A percentile compares a stretch with the other conserved stretches of the same genome.
Evolutionary conservation across 192 early-diverging fungal genomes (phyloP).

Genomic region (Linnemannia exigua): DNA sequence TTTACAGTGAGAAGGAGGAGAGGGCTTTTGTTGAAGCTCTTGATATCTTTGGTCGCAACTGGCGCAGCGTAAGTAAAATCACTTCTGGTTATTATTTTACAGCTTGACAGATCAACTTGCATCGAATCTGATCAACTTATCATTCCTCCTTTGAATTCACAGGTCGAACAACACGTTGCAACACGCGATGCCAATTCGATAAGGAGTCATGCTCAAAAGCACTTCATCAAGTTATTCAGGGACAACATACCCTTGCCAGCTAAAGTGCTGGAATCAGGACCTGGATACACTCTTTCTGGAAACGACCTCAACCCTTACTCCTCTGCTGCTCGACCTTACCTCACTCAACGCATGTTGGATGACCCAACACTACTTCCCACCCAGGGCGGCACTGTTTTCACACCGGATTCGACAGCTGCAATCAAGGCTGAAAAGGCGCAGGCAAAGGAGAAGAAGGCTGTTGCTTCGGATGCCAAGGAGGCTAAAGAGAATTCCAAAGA

Average conservation of each 20-base stretch:
- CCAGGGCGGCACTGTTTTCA: conserved; percentile 44
- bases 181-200: conserved; percentile 90
- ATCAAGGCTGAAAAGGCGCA: conserved; percentile 41
- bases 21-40: conserved; percentile 80
- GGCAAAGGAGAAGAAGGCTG: conserved; percentile 37
- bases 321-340: conserved; percentile 86
- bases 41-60: conserved; percentile 86
- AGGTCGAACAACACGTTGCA: conserved; percentile 79
- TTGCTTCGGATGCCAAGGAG: conserved; percentile 16
- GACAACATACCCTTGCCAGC: conserved; percentile 86
- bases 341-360: conserved; percentile 55
- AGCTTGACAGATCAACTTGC: background rate
- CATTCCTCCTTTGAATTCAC: background rate
- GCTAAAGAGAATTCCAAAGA: conserved; percentile 19
- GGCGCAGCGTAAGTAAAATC: conserved; percentile 74
- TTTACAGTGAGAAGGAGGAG: conserved; percentile 85
- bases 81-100: background rate
- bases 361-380: conserved; percentile 31
- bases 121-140: background rate
- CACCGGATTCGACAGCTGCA: conserved; percentile 20
- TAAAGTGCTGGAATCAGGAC: conserved; percentile 80
- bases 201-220: conserved; percentile 92
- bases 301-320: conserved; percentile 92
- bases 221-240: conserved; percentile 92
- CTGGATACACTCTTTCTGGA: conserved; percentile 88